phyloP scores from a whole-genome alignment of 805 yeast genomes.

The Tetrapisispora fleetii region DNA sequence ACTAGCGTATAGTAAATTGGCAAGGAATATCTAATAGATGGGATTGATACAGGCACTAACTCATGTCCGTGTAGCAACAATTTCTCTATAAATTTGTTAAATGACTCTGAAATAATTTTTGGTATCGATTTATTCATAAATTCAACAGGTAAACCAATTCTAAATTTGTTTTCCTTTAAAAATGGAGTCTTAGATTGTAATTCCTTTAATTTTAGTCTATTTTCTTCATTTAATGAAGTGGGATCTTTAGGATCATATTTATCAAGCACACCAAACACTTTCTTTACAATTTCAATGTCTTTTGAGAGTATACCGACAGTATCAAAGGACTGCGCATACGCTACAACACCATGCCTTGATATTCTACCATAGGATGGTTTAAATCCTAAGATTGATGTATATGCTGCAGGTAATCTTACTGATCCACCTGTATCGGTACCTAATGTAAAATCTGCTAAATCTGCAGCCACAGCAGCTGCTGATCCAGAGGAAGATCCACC shows the following conservation, averaged over 20 bases:
- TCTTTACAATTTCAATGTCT: constrained; percentile 34
- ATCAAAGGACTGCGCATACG: constrained; percentile 90
- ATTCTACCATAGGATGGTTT: constrained; percentile 91
- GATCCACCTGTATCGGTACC: constrained; percentile 99
- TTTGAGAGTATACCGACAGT: constrained; percentile 79
- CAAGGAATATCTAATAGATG: constrained; percentile 53
- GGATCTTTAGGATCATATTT: constrained; percentile 68
- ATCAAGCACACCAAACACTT: constrained; percentile 50
- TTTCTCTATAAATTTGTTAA: constrained; percentile 37
- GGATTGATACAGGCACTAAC: constrained; percentile 57
- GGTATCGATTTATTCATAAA: constrained; percentile 49
- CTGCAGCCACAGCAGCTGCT: constrained; percentile 83
- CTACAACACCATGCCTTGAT: constrained; percentile 83
- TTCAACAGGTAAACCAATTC: constrained; percentile 69
- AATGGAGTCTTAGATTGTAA: background rate
- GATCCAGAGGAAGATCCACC: constrained; percentile 98
- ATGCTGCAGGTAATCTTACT: constrained; percentile 83
- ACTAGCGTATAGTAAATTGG: constrained; percentile 83
- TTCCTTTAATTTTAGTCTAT: constrained; percentile 23
- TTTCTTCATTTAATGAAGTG: constrained; percentile 41
- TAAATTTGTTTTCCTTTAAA: constrained; percentile 14
- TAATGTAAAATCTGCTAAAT: constrained; percentile 52
- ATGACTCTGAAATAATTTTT: constrained; percentile 34
- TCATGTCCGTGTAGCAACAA: constrained; percentile 41
- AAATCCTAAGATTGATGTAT: constrained; percentile 74